Conservation (phyloP, 768 basidiomycete species). For the Leccinum sublutescens region DNA sequence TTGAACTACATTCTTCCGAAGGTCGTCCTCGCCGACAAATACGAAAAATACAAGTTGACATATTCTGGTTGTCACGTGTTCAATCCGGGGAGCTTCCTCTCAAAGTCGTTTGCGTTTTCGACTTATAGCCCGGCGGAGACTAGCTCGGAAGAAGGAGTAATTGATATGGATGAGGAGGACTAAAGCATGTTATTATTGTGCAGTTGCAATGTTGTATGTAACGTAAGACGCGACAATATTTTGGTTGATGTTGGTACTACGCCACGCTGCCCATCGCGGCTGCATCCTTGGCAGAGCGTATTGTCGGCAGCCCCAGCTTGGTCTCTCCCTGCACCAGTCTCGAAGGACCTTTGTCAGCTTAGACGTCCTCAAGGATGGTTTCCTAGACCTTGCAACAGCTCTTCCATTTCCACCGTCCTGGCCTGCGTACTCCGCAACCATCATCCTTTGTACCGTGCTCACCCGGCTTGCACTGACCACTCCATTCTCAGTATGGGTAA, state of each 20-base stretch:
- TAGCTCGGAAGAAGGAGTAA: slow-evolving; percentile 77
- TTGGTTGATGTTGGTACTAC: slow-evolving; percentile 27
- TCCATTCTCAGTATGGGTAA: slow-evolving; percentile 77
- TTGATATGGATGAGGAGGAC: slow-evolving; percentile 41
- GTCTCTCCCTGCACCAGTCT: slow-evolving; percentile 1
- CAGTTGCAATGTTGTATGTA: not conserved
- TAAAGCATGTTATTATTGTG: slow-evolving; percentile 10
- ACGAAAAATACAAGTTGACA: slow-evolving; percentile 93
- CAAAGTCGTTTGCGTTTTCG: slow-evolving; percentile 80
- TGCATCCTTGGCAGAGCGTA: slow-evolving; percentile 6
- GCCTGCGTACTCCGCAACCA: slow-evolving; percentile 73
- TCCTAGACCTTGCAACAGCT: slow-evolving; percentile 73
- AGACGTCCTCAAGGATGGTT: slow-evolving; percentile 52
- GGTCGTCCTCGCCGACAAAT: slow-evolving; percentile 94
- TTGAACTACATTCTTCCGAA: slow-evolving; percentile 31
- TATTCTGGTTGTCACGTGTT: slow-evolving; percentile 99
- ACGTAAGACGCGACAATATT: not conserved
- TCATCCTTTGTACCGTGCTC: slow-evolving; percentile 64
- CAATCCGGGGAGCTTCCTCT: slow-evolving; percentile 92
- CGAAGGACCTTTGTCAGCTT: slow-evolving; percentile 26
- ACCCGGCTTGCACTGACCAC: slow-evolving; percentile 59
- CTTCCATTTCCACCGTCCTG: slow-evolving; percentile 68
- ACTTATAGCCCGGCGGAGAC: slow-evolving; percentile 85
- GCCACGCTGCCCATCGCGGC: slow-evolving; percentile 14
- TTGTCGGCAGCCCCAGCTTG: slow-evolving; percentile 7